Base-by-base conservation (phyloP, 306 rosid species). In the Lathyrus oleraceus region DNA sequence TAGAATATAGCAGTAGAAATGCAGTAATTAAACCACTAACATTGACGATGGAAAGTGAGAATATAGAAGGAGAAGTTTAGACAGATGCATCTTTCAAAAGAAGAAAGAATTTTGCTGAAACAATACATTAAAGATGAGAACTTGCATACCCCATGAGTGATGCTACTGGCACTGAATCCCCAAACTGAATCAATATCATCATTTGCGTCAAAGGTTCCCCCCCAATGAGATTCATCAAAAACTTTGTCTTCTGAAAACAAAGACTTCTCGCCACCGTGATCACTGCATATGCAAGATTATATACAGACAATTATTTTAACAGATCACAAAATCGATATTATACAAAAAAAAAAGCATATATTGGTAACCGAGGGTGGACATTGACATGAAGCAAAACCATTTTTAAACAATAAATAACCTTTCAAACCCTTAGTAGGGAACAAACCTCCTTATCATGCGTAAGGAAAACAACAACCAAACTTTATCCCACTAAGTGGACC, bases 141-240 rank as follows among this genome's bases (percentile, higher is more conserved):
- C 63, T 68, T 16, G 67, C 81, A 72, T 69, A 91, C 97, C 91
- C 86, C 96, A 85, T 87, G 91, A 36, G 78, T 63, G 54, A 75
- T 64, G 83, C 82, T 81, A 61, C 56, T 76, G 15, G 88, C 59
- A 75, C 85, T 89, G 76, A 95, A 87, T 68, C 90, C 96, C 99
- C 97, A 95, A 38, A 91, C 85, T 2, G 97, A 87, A 81, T 91
- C 96, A 69, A 91, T 14, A 30, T 95, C 97, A 70, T 91, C 96
- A 61, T 91, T 91, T 27, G 83, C 16, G 76, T 91, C 99, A 40
- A 87, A 91, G 59, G 87, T 79, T 65, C 98, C 99, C 97, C 98
- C 99, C 99, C 99, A 95, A 4, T 78, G 73, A 48, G 89, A 86
- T 71, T 91, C 99, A 44, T 95, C 95, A 32, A 75, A 90, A 80